A percentile compares a stretch with the other conserved stretches of the same genome.
Evolutionary conservation across 1,139 yeast genomes (phyloP).

Genomic region (Entelexis paramagnoliae): DNA sequence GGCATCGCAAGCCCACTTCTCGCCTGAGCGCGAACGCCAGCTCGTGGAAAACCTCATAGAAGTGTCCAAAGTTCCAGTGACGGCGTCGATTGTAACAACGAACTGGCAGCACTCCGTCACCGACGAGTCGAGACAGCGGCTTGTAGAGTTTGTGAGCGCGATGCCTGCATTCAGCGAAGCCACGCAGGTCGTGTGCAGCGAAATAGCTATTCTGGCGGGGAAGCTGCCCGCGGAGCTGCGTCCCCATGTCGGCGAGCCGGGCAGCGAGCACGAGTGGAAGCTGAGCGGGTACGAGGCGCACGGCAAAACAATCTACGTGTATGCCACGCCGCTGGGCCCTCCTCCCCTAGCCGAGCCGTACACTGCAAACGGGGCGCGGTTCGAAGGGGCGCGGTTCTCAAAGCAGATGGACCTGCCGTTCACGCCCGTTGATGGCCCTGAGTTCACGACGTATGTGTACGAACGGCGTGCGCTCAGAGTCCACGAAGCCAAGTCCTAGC

Average conservation of each 20-base stretch:
- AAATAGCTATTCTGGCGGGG: conserved; percentile 6
- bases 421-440: not conserved
- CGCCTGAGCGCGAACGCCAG: conserved; percentile 13
- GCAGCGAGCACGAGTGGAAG: not conserved
- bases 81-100: conserved; percentile 1
- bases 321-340: not conserved
- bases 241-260: conserved; percentile 3
- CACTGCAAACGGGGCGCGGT: not conserved
- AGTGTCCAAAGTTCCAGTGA: not conserved
- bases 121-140: not conserved
- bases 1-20: not conserved
- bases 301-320: conserved; percentile 2
- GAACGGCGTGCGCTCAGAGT: conserved; percentile 11
- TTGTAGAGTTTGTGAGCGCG: not conserved
- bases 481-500: not conserved
- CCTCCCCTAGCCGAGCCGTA: conserved; percentile 1
- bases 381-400: conserved; percentile 9
- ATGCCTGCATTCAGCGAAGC: not conserved
- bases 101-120: conserved; percentile 4
- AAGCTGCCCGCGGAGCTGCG: conserved; percentile 8
- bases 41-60: conserved; percentile 13
- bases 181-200: not conserved
- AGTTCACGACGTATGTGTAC: conserved; percentile 6
- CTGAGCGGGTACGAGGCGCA: conserved; percentile 5
- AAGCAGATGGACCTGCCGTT: not conserved